phyloP scores from a whole-genome alignment of 345 rosid genomes.

The Bretschneidera sinensis region DNA sequence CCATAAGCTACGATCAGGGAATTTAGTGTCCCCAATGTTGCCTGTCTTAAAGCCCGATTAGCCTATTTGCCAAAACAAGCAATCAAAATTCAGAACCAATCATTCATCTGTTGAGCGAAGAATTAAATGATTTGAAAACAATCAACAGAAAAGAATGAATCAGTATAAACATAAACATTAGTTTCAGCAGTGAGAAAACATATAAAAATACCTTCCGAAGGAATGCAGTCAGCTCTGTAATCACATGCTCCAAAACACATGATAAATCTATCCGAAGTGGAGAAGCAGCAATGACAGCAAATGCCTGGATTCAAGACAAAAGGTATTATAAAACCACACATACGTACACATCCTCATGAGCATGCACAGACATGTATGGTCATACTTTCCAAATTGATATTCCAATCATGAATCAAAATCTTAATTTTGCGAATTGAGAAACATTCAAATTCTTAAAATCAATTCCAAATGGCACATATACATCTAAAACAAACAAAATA shows the following conservation, averaged over 20 bases:
- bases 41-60: slow-evolving; percentile 90
- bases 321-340: background rate
- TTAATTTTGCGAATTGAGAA: no score
- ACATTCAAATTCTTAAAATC: no score
- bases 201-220: slow-evolving; percentile 65
- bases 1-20: slow-evolving; percentile 83
- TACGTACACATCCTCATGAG: no score
- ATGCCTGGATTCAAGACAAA: slow-evolving; percentile 53
- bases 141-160: slow-evolving; percentile 1
- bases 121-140: background rate
- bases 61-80: slow-evolving; percentile 66
- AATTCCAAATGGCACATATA: no score
- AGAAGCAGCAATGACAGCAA: slow-evolving; percentile 91
- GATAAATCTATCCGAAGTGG: slow-evolving; percentile 78
- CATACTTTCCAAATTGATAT: no score
- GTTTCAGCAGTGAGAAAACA: slow-evolving; percentile 14
- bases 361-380: background rate
- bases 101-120: background rate
- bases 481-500: no score
- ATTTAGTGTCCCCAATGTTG: slow-evolving; percentile 84
- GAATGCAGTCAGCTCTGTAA: slow-evolving; percentile 87
- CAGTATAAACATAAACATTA: slow-evolving; percentile 9
- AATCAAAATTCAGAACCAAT: slow-evolving; percentile 13
- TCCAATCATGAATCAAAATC: no score
- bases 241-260: slow-evolving; percentile 84